Evolutionary conservation across 75 land plant species (phyloP).

Genomic region (Pinus taeda): DNA sequence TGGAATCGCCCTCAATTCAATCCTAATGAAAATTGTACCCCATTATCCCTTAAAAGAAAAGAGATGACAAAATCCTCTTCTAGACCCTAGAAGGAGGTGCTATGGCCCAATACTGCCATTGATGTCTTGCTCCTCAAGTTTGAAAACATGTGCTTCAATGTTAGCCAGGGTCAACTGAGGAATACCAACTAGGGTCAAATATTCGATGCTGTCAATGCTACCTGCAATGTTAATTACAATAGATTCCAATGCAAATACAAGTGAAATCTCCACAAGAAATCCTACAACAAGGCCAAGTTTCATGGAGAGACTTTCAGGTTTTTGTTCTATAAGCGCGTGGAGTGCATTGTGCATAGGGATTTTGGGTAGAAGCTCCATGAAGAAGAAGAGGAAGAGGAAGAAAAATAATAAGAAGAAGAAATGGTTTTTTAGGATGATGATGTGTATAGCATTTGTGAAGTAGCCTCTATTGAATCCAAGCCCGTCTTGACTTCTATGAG

Average conservation of each 20-base stretch:
- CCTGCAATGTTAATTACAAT: not conserved
- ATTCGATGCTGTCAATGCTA: not conserved
- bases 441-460: not conserved
- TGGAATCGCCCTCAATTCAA: too few species aligned
- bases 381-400: not conserved
- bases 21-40: too few species aligned
- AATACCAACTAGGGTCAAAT: not conserved
- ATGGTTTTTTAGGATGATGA: not conserved
- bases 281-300: conserved; percentile 4
- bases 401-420: not conserved
- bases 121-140: too few species aligned
- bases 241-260: conserved; percentile 3
- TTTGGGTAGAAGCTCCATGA: not conserved
- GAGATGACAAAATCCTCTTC: too few species aligned
- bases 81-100: not conserved
- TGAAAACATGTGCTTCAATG: too few species aligned
- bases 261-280: not conserved
- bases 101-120: not conserved
- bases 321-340: not conserved
- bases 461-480: not conserved
- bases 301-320: not conserved
- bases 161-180: not conserved
- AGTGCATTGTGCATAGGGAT: not conserved
- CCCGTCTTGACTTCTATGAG: not conserved
- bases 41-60: too few species aligned